Evolutionary conservation across 192 early-diverging fungal species (phyloP).

Genomic region (Radiomyces spectabilis): DNA sequence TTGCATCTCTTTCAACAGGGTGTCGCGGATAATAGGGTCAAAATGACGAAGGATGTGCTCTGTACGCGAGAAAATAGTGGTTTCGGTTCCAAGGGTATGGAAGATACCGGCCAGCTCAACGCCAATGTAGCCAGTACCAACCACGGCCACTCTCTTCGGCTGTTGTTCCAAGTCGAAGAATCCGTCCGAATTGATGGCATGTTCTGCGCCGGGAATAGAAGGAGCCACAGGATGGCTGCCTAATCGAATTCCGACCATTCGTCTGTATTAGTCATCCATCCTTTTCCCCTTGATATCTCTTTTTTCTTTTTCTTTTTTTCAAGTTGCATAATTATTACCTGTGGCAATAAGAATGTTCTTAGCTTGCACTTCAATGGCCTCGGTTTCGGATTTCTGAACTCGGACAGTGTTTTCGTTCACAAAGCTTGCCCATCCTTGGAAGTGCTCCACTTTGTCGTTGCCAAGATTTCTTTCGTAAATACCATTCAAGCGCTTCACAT

Average conservation of each 20-base stretch:
- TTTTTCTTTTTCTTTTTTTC: constrained; percentile 6
- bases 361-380: constrained; percentile 43
- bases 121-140: constrained; percentile 94
- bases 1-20: constrained; percentile 69
- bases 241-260: not conserved
- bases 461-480: constrained; percentile 90
- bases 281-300: not conserved
- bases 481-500: constrained; percentile 92
- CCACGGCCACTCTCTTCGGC: constrained; percentile 87
- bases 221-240: constrained; percentile 70
- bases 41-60: constrained; percentile 79
- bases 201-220: constrained; percentile 70
- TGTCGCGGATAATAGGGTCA: constrained; percentile 76
- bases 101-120: constrained; percentile 95
- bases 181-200: constrained; percentile 86
- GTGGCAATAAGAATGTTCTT: constrained; percentile 91
- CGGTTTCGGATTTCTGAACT: constrained; percentile 29
- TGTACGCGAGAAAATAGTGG: constrained; percentile 81
- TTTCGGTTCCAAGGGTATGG: constrained; percentile 76
- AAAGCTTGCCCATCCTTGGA: constrained; percentile 83
- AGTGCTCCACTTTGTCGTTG: constrained; percentile 80
- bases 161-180: constrained; percentile 92
- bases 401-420: constrained; percentile 64
- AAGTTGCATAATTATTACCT: constrained; percentile 31
- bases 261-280: not conserved